Evolutionary conservation across 1,284 basidiomycete species (phyloP).

Genomic region (Melampsora americana): DNA sequence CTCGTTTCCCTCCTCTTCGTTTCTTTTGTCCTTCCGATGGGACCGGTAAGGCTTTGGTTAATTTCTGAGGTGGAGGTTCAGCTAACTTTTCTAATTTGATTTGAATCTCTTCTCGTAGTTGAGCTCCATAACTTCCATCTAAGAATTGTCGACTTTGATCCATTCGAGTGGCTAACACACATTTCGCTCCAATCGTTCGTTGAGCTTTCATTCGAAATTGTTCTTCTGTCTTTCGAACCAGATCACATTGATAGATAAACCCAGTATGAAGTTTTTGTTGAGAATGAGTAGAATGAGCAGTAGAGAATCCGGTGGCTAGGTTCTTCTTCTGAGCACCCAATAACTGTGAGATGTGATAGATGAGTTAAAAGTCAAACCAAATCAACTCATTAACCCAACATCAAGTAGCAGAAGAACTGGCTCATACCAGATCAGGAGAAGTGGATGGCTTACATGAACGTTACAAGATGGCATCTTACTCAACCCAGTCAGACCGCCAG

Average conservation of each 20-base stretch:
- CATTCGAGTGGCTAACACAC: slow-evolving; percentile 83
- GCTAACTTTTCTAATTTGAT: slow-evolving; percentile 86
- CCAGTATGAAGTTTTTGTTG: slow-evolving; percentile 77
- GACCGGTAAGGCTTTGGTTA: slow-evolving; percentile 89
- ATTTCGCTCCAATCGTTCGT: slow-evolving; percentile 87
- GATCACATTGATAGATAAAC: slow-evolving; percentile 88
- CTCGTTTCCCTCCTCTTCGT: slow-evolving; percentile 89
- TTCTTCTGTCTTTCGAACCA: slow-evolving; percentile 79
- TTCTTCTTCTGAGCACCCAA: slow-evolving; percentile 87
- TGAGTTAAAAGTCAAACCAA: too few relatives aligned
- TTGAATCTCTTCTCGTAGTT: slow-evolving; percentile 77
- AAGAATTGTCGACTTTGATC: slow-evolving; percentile 69
- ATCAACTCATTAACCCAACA: too few relatives aligned
- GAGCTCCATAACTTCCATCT: slow-evolving; percentile 72
- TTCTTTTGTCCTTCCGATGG: slow-evolving; percentile 87
- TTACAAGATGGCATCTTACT: slow-evolving; percentile 95
- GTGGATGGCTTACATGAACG: slow-evolving; percentile 68
- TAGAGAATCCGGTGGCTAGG: slow-evolving; percentile 74
- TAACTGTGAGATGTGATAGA: slow-evolving; percentile 60
- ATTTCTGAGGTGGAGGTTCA: slow-evolving; percentile 89
- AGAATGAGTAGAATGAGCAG: slow-evolving; percentile 60
- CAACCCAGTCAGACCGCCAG: slow-evolving; percentile 83
- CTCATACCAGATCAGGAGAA: neutral
- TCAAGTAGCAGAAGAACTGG: neutral
- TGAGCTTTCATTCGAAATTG: slow-evolving; percentile 91